Base-by-base conservation (phyloP, 1,284 basidiomycete genomes). In the Boletus sp. region DNA sequence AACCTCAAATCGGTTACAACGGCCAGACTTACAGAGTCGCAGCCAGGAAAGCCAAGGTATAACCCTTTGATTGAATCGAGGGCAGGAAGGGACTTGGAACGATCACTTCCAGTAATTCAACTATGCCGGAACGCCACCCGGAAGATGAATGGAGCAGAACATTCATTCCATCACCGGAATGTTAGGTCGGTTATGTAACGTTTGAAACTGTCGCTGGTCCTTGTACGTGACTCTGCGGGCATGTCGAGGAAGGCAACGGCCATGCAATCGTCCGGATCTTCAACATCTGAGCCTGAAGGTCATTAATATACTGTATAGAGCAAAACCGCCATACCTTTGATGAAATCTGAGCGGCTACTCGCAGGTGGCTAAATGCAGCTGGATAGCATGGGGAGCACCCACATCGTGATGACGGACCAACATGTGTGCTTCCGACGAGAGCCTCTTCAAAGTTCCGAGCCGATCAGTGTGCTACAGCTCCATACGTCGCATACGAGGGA, bases 191-290 rank as follows among this genome's bases (percentile, higher is more conserved):
- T 59, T 65, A 61, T 53, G 27, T 55, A 53, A 54, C 23, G 28
- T 30, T 30, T 30, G 28, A 30, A 30, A 30, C 28, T 13, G 33
- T 17, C 7, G 35, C 9, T 23, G 25, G 53, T 11, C 44, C 52
- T 46, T 30, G 51, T n/a, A 35, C 10, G 9, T 5, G 28, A 30
- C 28, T 30, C 28, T 30, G 28, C 6, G 50, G 14, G 31, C 56
- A 17, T 21, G 28, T 25, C 30, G 17, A 25, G 49, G 28, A 40
- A 59, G 23, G 47, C 38, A 58, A 52, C 27, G 30, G 51, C 43
- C n/a, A 59, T 64, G 55, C 55, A 59, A 25, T 35, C 28, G 43
- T 54, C 50, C 65, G 56, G 65, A 66, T 62, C 65, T 68, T 54
- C 54, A 43, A 54, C 52, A 56, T 33, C 50, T 58, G 38, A 53